A percentile compares a stretch with the other conserved stretches of the same genome.
Evolutionary conservation across 2,329 filamentous ascomycete genomes (phyloP).

Genomic region (Chaetomiaceae sp.): DNA sequence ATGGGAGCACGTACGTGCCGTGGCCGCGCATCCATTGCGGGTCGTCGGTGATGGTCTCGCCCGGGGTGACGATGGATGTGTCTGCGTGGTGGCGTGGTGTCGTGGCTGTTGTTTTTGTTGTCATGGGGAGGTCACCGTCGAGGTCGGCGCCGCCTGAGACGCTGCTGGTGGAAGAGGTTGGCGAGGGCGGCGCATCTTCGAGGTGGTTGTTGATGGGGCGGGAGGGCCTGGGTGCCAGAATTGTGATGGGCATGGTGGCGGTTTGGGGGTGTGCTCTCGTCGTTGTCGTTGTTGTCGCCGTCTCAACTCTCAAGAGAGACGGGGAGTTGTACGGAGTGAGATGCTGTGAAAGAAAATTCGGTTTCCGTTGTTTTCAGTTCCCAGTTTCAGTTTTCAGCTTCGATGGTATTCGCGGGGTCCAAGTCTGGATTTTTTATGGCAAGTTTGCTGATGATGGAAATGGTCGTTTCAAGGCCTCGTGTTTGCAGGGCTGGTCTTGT

Average conservation of each 20-base stretch:
- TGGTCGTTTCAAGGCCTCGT: too few relatives aligned
- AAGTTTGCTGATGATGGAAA: too few relatives aligned
- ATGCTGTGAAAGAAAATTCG: background rate
- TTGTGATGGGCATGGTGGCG: constrained; percentile 30
- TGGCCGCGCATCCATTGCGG: constrained; percentile 99
- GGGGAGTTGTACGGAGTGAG: too few relatives aligned
- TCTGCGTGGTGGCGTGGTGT: constrained; percentile 25
- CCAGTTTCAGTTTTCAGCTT: too few relatives aligned
- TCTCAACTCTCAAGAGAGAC: background rate
- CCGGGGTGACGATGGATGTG: constrained; percentile 70
- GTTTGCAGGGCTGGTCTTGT: too few relatives aligned
- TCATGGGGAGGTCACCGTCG: constrained; percentile 42
- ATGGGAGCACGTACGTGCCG: constrained; percentile 71
- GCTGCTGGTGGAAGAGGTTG: constrained; percentile 35
- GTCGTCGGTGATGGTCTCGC: constrained; percentile 81
- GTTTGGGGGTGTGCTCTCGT: too few relatives aligned
- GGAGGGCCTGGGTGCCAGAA: constrained; percentile 26
- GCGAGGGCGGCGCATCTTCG: background rate
- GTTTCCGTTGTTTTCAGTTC: background rate
- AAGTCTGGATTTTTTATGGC: too few relatives aligned
- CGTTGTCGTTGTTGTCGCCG: background rate
- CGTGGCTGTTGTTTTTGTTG: constrained; percentile 12
- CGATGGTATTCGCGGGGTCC: too few relatives aligned
- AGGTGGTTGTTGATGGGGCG: constrained; percentile 11
- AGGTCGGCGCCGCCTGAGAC: constrained; percentile 41